Evolutionary conservation across 805 yeast genomes (phyloP), one percentile per base, ranked within the genome.

Genomic region (Wickerhamiella bombiphila): DNA sequence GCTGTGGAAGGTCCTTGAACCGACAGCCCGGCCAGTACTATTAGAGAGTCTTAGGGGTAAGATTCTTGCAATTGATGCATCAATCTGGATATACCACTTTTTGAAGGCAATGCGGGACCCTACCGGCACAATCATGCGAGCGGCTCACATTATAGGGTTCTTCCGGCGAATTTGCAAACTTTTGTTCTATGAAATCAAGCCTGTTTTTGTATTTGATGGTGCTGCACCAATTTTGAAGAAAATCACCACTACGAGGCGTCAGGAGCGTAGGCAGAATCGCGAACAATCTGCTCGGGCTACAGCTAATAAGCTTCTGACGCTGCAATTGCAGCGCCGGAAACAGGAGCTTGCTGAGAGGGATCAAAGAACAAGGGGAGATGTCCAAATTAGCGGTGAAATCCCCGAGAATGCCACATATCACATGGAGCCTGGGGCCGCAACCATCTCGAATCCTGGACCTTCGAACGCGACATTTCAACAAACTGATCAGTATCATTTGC

Each of bases 41-140:
- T 66, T 91, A 21, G 97, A 88, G 55, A 76, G 93, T 0, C 65
- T 91, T 25, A 70, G 80, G 17, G 74, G 85, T 41, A 79, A 77
- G 53, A 65, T 69, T 37, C 63, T 91, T 49, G 98, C 98, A 0
- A 88, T 91, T 5, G 99, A 91, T 64, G 99, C 98, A 1, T 88
- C 97, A 2, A 91, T 91, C 45, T 91, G 99, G 99, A 80, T 91
- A 38, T 91, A 91, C 54, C 99, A 91, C 56, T 91, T 91, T 53
- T 63, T 91, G 45, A 91, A 88, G 55, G 97, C 97, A 1, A 93
- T 91, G 17, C 68, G 97, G 47, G 94, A 85, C 54, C 60, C 71
- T 29, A 78, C 79, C 22, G 98, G 97, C 5, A 72, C 78, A 42
- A 70, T 81, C 0, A 56, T 86, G 42, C 66, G 69, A 22, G 80